A percentile compares a stretch with the other conserved stretches of the same genome.
Evolutionary conservation across 1,284 basidiomycete species (phyloP).

Genomic region (Ustilago sp.): DNA sequence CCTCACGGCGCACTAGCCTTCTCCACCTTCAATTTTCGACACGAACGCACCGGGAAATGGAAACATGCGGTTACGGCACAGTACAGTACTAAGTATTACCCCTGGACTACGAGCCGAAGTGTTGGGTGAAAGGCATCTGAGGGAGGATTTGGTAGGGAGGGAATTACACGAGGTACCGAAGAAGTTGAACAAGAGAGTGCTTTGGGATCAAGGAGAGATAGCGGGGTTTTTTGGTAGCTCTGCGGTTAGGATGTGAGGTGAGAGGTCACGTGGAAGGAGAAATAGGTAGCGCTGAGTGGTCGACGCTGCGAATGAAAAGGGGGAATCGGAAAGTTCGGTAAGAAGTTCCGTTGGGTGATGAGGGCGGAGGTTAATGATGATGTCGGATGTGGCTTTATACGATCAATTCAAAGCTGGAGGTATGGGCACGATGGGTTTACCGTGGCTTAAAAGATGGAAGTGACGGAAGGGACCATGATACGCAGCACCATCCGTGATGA

Average conservation of each 20-base stretch:
- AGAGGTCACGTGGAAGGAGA: not conserved
- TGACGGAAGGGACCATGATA: not conserved
- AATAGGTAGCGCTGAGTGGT: too few species aligned
- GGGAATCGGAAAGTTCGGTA: too few species aligned
- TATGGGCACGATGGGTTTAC: not conserved
- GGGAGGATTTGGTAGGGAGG: not conserved
- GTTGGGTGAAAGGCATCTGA: constrained; percentile 18
- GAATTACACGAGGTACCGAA: not conserved
- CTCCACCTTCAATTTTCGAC: constrained; percentile 2
- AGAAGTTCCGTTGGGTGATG: too few species aligned
- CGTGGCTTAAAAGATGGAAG: not conserved
- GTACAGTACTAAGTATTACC: constrained; percentile 3
- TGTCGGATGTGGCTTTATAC: not conserved
- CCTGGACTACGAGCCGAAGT: not conserved
- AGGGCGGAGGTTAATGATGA: too few species aligned
- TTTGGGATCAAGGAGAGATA: constrained; percentile 5
- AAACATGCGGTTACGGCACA: constrained; percentile 4
- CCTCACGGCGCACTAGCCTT: constrained; percentile 2
- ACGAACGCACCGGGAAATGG: not conserved
- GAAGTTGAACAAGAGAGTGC: not conserved
- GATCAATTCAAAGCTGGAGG: not conserved
- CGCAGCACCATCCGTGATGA: not conserved
- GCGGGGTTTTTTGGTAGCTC: not conserved
- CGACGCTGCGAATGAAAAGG: too few species aligned
- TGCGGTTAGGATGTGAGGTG: not conserved